Percentiles rank a stretch among this genome's conserved stretches.
Conservation (phyloP, 495 filamentous ascomycete genomes). For the Neurospora sp. region DNA sequence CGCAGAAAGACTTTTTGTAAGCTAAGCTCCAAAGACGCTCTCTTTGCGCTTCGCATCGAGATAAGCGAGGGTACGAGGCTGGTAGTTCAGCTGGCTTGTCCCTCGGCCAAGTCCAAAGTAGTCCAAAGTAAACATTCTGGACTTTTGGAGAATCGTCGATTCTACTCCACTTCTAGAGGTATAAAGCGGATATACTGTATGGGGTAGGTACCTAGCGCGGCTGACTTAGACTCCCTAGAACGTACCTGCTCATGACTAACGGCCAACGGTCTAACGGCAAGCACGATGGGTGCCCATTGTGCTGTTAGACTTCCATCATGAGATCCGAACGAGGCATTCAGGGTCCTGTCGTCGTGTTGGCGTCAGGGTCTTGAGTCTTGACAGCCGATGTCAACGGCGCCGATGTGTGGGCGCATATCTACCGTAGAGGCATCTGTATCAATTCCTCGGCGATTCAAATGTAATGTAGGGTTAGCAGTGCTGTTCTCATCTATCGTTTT, state of each 20-base stretch:
- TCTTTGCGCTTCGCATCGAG: background rate
- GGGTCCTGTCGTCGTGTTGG: background rate
- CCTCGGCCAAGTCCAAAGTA: background rate
- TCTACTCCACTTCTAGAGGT: background rate
- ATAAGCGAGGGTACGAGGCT: background rate
- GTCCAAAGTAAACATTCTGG: background rate
- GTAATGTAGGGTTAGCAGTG: background rate
- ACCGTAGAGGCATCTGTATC: background rate
- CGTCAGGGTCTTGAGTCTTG: background rate
- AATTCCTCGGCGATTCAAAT: background rate
- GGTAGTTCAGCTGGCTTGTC: background rate
- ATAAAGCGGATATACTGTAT: background rate
- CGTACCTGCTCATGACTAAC: background rate
- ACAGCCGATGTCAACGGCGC: background rate
- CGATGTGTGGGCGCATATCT: background rate
- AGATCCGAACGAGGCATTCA: background rate
- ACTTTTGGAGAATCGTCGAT: background rate
- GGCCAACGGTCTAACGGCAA: background rate
- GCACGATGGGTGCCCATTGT: background rate
- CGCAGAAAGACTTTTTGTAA: background rate
- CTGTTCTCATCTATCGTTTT: background rate
- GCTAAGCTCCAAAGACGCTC: background rate
- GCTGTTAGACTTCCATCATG: background rate
- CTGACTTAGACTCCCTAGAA: background rate
- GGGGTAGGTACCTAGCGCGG: background rate